Evolutionary conservation across 2,329 filamentous ascomycete genomes (phyloP), one percentile per base, ranked within the genome.

Genomic region (Zymoseptoria tritici): DNA sequence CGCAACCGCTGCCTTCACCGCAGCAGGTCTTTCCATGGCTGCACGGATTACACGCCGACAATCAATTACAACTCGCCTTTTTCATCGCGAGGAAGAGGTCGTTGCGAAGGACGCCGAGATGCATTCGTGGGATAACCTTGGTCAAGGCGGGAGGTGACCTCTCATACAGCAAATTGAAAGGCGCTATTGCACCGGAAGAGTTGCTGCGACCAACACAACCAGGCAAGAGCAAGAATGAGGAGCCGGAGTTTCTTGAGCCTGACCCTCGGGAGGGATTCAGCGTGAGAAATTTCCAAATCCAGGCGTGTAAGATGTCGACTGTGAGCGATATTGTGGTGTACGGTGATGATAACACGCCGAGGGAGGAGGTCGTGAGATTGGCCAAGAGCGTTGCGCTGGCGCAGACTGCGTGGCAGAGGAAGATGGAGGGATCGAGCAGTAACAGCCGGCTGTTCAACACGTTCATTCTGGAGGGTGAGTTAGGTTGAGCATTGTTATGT

Each of bases 231-330:
- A 67, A 66, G 51, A 71, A 69, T n/a, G 71, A 75, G n/a, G 74
- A 78, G 11, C 75, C 76, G 22, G 81, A 85, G 21, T 96, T 99
- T 70, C 77, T 91, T 62, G 90, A 96, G 51, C 83, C 87, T 49
- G 94, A 99, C 70, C 94, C 94, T 1, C 83, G 79, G 58, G 90
- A 96, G 65, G 94, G 94, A 8, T 97, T 97, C 72, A 96, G 91
- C 4, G 92, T 97, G 51, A 85, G 94, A 52, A 97, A 97, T 73
- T 99, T 99, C 71, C 93, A 97, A 68, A 97, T 97, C 49, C 94
- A 99, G 74, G 83, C 90, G 0, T 89, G 89, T 60, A 99, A 99
- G 74, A 79, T 90, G 65, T 92, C 92, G 57, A 85, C 89, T 65
- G 83, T 94, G 8, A 97, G 92, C 0, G 94, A 99, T 72, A 90